Conservation (phyloP, 108 stramenopile species). For the Aurantiochytrium sp. region DNA sequence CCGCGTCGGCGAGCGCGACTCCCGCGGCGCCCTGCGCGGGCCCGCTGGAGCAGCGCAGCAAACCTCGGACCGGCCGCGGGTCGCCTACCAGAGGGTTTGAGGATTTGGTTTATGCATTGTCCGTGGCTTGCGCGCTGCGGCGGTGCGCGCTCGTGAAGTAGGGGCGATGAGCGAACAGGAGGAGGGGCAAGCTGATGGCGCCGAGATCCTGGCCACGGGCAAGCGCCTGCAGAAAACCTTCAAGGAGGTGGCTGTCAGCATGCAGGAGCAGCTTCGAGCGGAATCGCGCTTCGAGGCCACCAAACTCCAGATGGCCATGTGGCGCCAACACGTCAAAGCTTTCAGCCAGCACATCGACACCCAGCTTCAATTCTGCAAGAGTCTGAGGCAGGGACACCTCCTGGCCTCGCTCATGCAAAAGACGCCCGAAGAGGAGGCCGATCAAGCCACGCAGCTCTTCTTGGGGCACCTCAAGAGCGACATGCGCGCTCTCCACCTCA, state of each 20-base stretch:
- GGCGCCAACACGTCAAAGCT: neutral
- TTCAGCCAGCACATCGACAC: neutral
- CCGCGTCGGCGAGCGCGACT: too few relatives aligned
- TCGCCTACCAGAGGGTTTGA: too few relatives aligned
- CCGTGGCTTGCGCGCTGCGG: too few relatives aligned
- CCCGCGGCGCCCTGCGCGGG: too few relatives aligned
- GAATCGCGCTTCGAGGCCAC: neutral
- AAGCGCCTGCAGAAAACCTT: neutral
- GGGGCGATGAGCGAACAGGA: too few relatives aligned
- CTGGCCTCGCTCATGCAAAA: neutral
- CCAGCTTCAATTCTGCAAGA: conserved; percentile 2
- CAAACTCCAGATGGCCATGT: neutral
- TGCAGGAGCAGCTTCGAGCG: neutral
- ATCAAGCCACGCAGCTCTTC: neutral
- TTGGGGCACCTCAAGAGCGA: neutral
- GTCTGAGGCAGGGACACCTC: neutral
- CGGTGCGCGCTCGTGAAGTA: too few relatives aligned
- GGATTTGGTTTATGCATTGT: too few relatives aligned
- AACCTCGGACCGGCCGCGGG: too few relatives aligned
- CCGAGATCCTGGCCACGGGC: neutral
- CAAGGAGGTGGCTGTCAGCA: neutral
- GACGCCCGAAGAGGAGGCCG: neutral
- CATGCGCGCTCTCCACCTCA: neutral
- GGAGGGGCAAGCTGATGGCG: too few relatives aligned
- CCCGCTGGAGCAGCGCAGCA: too few relatives aligned